phyloP scores from a whole-genome alignment of 495 filamentous ascomycete genomes.

The Neurospora sublineolata region DNA sequence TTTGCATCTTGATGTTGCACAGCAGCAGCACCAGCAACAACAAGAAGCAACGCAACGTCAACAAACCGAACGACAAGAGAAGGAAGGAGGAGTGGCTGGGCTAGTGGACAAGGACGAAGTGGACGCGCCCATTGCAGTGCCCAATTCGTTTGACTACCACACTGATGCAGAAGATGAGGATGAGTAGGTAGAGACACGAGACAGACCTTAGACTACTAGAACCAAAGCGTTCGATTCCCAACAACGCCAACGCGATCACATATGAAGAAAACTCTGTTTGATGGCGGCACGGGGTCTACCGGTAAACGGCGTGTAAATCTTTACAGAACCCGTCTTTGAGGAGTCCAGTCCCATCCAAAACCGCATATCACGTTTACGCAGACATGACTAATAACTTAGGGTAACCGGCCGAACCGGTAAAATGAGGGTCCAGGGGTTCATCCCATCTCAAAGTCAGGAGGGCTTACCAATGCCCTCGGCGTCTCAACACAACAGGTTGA shows the following conservation, averaged over 20 bases:
- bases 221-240: not conserved
- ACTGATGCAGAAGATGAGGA: conserved; percentile 13
- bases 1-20: not conserved
- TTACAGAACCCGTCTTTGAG: not conserved
- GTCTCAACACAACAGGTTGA: not conserved
- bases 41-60: not conserved
- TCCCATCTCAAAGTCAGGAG: not conserved
- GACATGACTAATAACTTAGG: not conserved
- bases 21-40: not conserved
- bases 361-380: not conserved
- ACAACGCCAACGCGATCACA: not conserved
- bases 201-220: not conserved
- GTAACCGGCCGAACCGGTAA: not conserved
- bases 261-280: not conserved
- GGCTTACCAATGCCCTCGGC: not conserved
- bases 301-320: not conserved
- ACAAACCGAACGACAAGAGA: not conserved
- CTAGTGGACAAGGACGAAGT: conserved; percentile 7
- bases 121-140: conserved; percentile 9
- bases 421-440: not conserved
- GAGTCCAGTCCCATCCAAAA: not conserved
- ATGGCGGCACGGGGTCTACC: not conserved
- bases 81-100: not conserved
- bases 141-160: conserved; percentile 17
- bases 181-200: not conserved